Evolutionary conservation across 2,329 filamentous ascomycete species (phyloP).

Genomic region (Sordariomycetes sp.): DNA sequence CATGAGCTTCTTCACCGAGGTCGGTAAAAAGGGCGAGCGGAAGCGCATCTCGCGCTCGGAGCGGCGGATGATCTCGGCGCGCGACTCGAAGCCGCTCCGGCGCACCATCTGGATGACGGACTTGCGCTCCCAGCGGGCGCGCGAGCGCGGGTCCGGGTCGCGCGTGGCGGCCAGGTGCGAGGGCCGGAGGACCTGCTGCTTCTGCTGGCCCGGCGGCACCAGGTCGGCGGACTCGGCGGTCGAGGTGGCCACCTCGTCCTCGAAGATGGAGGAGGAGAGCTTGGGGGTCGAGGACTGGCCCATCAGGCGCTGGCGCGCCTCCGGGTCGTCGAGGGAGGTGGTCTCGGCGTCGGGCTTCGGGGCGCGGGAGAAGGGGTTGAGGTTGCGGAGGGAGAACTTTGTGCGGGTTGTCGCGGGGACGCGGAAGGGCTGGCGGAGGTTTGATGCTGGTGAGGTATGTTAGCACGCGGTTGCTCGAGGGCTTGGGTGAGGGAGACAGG

Average conservation of each 20-base stretch:
- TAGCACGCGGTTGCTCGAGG: not conserved
- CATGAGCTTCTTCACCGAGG: constrained; percentile 83
- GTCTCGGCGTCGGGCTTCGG: constrained; percentile 16
- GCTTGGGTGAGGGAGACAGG: not conserved
- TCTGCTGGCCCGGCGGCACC: constrained; percentile 7
- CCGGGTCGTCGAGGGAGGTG: constrained; percentile 29
- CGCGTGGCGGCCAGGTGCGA: constrained; percentile 8
- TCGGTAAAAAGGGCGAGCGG: constrained; percentile 67
- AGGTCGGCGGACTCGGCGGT: constrained; percentile 23
- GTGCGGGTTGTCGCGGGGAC: constrained; percentile 19
- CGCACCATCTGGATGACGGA: constrained; percentile 71
- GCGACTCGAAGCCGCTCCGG: constrained; percentile 46
- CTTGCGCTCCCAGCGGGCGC: constrained; percentile 70
- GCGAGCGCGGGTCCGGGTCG: constrained; percentile 64
- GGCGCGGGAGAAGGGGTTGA: constrained; percentile 15
- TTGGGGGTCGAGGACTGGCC: constrained; percentile 27
- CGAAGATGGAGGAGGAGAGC: constrained; percentile 49
- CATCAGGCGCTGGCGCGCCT: constrained; percentile 29
- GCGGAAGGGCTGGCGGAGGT: constrained; percentile 6
- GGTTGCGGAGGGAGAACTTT: constrained; percentile 30
- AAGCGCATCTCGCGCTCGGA: constrained; percentile 42
- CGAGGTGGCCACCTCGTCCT: constrained; percentile 37
- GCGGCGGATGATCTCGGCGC: constrained; percentile 56
- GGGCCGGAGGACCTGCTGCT: not conserved
- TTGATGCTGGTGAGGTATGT: not conserved